A percentile compares a stretch with the other conserved stretches of the same genome.
These are phyloP conservation scores for Cupressus sempervirens DNA, from an alignment of 75 land plant species.

Conservation along the genomic window DNA sequence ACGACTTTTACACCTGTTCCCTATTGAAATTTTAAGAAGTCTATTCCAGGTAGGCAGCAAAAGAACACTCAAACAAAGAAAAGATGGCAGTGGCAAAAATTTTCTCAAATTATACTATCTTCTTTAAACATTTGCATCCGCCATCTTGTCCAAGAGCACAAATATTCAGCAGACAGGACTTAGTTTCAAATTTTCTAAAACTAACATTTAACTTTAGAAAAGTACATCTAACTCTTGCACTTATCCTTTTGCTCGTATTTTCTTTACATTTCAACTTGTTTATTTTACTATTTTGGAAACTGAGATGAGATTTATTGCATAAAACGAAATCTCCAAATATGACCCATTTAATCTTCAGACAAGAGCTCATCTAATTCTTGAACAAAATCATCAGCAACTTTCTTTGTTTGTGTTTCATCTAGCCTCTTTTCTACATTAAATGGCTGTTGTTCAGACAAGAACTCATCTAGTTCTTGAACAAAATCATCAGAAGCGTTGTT, in stretches of 20 bases:
- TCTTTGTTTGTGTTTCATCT: not conserved
- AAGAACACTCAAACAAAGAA: no score
- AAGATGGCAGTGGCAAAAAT: no score
- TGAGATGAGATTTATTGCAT: not conserved
- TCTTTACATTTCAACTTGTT: not conserved
- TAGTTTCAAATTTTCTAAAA: not conserved
- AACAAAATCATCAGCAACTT: conserved; percentile 19
- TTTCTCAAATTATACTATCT: no score
- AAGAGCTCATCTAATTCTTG: conserved; percentile 20
- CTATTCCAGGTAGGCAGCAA: no score
- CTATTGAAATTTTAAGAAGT: no score
- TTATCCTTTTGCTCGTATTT: not conserved
- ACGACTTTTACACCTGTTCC: no score
- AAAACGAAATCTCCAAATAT: not conserved
- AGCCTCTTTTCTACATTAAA: conserved; percentile 40
- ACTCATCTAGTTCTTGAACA: conserved; percentile 18
- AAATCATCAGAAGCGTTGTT: conserved; percentile 15
- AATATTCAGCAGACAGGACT: no score
- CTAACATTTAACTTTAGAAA: not conserved
- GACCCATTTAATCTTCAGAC: conserved; percentile 10
- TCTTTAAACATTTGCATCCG: no score
- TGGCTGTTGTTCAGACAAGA: conserved; percentile 14
- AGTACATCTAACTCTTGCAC: not conserved
- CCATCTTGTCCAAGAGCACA: no score
- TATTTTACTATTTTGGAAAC: not conserved